Evolutionary conservation across 805 yeast species (phyloP).

Genomic region (Hanseniaspora clermontiae): DNA sequence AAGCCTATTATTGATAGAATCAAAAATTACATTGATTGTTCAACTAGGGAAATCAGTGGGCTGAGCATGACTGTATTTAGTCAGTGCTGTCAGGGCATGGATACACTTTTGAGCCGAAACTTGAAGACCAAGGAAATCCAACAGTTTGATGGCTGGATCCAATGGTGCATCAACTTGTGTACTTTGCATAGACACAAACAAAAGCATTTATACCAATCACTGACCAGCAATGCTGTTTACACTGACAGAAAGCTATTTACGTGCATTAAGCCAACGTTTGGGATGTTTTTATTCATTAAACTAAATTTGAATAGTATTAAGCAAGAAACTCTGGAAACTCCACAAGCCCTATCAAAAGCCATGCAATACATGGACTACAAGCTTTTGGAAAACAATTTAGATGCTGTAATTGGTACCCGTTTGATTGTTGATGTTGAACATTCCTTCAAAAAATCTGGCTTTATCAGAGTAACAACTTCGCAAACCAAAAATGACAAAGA

Average conservation of each 20-base stretch:
- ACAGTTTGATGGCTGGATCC: slow-evolving; percentile 46
- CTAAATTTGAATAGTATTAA: slow-evolving; percentile 24
- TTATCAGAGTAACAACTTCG: slow-evolving; percentile 48
- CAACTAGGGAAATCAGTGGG: slow-evolving; percentile 47
- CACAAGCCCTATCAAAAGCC: slow-evolving; percentile 17
- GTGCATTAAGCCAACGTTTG: slow-evolving; percentile 32
- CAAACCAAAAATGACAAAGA: slow-evolving; percentile 35
- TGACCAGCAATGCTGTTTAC: neutral
- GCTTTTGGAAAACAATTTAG: slow-evolving; percentile 38
- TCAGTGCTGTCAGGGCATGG: neutral
- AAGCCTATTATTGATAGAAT: slow-evolving; percentile 34
- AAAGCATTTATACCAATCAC: neutral
- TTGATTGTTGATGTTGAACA: slow-evolving; percentile 38
- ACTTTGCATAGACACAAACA: neutral
- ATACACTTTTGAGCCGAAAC: neutral
- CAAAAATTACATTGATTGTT: slow-evolving; percentile 30
- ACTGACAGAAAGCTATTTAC: neutral
- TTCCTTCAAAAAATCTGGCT: slow-evolving; percentile 35
- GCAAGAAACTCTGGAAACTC: neutral
- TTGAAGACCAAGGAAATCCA: slow-evolving; percentile 40
- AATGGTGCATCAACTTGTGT: slow-evolving; percentile 48
- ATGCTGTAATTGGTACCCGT: slow-evolving; percentile 43
- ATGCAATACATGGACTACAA: slow-evolving; percentile 34
- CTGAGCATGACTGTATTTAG: slow-evolving; percentile 16
- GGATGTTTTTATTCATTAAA: slow-evolving; percentile 56